Evolutionary conservation across 371 early-diverging fungal genomes (phyloP), one percentile per base, ranked within the genome.

Genomic region (Haplosporangium sp.): DNA sequence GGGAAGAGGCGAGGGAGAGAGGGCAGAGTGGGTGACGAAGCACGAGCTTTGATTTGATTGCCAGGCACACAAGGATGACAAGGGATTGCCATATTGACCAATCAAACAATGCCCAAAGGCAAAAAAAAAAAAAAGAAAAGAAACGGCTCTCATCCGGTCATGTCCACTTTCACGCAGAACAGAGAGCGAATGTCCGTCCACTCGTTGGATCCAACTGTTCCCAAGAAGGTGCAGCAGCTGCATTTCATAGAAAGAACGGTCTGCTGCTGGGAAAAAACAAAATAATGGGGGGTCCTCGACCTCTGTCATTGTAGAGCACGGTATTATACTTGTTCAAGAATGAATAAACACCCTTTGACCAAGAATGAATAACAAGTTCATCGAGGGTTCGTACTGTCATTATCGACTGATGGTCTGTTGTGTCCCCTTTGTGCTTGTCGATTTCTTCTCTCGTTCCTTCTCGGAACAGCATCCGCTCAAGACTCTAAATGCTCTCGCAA

Each of bases 401-500:
- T 4, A 29, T 29, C 29, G 29, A 29, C 29, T 29, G 29, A 4
- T 29, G 29, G 29, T 4, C 29, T 29, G 29, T 29, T 29, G 29
- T 29, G 29, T 29, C 29, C 29, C 29, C 29, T 4, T 4, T 29
- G 29, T 29, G 29, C 29, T 29, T 55, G 23, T 37, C 23, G 42
- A 14, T 37, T n/a, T 29, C 9, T 16, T 36, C 29, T 29, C 29
- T 29, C 29, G 1, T 4, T 29, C 29, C 6, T 50, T 59, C 45
- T 61, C 62, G 62, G 62, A 51, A 61, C 62, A 40, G 2, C 41
- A 61, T 61, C 62, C 62, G 62, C 41, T 29, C 51, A 21, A 20
- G 51, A 2, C 51, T 51, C 51, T 51, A 29, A 29, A 29, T 29
- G 29, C 29, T 29, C 29, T 29, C 29, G 29, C n/a, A n/a, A n/a